phyloP scores from a whole-genome alignment of 1,284 basidiomycete genomes.

The Irpex sp. region DNA sequence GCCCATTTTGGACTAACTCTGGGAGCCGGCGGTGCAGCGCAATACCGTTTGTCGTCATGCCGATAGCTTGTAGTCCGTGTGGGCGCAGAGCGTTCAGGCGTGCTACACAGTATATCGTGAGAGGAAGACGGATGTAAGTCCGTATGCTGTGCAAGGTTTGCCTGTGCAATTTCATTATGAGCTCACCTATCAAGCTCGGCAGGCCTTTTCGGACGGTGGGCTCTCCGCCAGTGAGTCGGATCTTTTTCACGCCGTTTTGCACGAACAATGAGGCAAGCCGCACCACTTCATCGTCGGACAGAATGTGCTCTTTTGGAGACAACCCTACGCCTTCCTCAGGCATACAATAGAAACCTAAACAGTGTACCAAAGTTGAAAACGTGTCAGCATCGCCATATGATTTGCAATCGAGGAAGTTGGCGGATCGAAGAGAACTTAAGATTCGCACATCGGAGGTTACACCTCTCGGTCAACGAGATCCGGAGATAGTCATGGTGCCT shows the following conservation, averaged over 20 bases:
- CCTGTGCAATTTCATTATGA: conserved; percentile 3
- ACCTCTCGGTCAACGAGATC: conserved; percentile 83
- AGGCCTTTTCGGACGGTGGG: conserved; percentile 84
- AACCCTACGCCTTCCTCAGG: conserved; percentile 78
- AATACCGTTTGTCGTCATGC: conserved; percentile 86
- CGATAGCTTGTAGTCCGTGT: conserved; percentile 71
- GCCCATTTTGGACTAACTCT: conserved; percentile 62
- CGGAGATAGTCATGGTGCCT: conserved; percentile 80
- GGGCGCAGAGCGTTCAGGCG: conserved; percentile 52
- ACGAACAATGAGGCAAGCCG: conserved; percentile 79
- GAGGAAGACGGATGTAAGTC: conserved; percentile 12
- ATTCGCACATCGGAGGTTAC: conserved; percentile 78
- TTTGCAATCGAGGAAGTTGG: neutral
- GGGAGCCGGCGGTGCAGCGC: conserved; percentile 72
- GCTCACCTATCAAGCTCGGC: conserved; percentile 61
- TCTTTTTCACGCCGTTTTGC: conserved; percentile 79
- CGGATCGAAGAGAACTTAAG: neutral
- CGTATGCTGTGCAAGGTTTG: neutral
- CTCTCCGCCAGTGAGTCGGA: conserved; percentile 85
- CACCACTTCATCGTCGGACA: conserved; percentile 75
- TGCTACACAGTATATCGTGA: conserved; percentile 31
- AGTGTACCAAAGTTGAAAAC: neutral
- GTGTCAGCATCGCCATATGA: neutral
- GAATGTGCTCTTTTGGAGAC: conserved; percentile 64
- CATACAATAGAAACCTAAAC: conserved; percentile 86